Evolutionary conservation across 1,139 yeast genomes (phyloP).

Genomic region (Geotrichum phurueaensis): DNA sequence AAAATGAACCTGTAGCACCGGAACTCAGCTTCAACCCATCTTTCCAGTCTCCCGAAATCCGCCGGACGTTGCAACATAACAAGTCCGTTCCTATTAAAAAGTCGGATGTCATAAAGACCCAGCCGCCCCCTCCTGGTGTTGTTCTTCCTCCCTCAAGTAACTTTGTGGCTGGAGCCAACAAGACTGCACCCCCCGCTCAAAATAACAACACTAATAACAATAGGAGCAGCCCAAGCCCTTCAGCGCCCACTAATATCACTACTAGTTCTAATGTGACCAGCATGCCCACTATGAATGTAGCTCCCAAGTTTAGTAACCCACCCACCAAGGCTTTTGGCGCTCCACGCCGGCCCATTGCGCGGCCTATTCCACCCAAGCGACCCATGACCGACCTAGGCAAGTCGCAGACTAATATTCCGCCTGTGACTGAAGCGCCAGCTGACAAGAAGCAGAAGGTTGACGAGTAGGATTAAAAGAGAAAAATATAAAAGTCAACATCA

Average conservation of each 20-base stretch:
- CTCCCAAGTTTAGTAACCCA: background rate
- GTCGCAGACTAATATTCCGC: slow-evolving; percentile 3
- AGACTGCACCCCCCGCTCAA: background rate
- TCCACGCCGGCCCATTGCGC: background rate
- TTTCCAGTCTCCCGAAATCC: slow-evolving; percentile 45
- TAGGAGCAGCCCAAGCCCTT: background rate
- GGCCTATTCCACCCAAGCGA: background rate
- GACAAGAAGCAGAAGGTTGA: slow-evolving; percentile 7
- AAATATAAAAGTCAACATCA: background rate
- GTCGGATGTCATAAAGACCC: slow-evolving; percentile 7
- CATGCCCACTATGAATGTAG: background rate
- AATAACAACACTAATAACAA: background rate
- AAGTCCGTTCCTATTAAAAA: slow-evolving; percentile 46
- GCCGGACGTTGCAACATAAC: slow-evolving; percentile 51
- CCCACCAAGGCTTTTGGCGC: background rate
- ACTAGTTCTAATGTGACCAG: background rate
- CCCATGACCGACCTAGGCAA: slow-evolving; percentile 8
- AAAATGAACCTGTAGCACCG: slow-evolving; percentile 38
- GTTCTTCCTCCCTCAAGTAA: background rate
- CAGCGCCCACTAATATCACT: background rate
- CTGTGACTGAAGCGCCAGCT: background rate
- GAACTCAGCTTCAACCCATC: slow-evolving; percentile 43
- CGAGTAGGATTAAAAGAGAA: background rate
- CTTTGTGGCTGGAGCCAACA: background rate
- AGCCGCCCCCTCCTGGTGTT: background rate